Evolutionary conservation across 73 alveolate genomes (phyloP).

Genomic region (Paramecium tetraurelia): DNA sequence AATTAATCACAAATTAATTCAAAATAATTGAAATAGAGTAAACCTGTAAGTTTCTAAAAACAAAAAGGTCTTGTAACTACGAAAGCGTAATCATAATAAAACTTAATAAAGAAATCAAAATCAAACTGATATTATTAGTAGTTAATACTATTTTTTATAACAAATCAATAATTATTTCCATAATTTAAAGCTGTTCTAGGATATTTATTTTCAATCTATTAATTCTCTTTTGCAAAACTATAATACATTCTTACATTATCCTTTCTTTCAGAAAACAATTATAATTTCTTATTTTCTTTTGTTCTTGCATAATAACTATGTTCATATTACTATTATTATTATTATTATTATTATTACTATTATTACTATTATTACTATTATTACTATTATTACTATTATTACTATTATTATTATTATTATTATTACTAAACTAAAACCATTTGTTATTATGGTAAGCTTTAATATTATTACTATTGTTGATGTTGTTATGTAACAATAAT

Average conservation of each 20-base stretch:
- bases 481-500: background rate
- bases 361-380: background rate
- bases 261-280: background rate
- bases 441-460: background rate
- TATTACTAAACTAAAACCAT: background rate
- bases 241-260: background rate
- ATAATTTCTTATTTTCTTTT: background rate
- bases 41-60: background rate
- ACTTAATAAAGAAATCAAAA: background rate
- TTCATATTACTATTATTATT: background rate
- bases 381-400: background rate
- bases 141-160: background rate
- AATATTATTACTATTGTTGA: background rate
- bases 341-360: background rate
- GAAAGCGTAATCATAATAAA: background rate
- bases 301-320: background rate
- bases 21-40: background rate
- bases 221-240: background rate
- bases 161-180: background rate
- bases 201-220: background rate
- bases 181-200: background rate
- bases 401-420: background rate
- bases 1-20: background rate
- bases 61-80: background rate
- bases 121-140: background rate